Conservation (phyloP, 371 early-diverging fungal genomes). For the Mucor saturninus region DNA sequence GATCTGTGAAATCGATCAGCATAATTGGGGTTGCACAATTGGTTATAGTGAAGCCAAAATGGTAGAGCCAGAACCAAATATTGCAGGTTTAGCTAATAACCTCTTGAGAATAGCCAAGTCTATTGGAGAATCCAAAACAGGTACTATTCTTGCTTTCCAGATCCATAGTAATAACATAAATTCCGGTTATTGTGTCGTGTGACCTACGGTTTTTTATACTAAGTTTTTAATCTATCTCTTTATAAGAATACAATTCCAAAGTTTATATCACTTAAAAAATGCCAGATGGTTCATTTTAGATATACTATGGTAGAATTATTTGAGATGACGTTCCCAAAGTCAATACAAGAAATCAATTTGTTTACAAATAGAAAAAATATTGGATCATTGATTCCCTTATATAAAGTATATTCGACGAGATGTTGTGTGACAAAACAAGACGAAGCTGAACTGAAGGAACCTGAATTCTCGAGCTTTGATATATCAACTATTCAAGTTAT, state of each 20-base stretch:
- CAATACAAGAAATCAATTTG: constrained; percentile 19
- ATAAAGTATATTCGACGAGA: constrained; percentile 20
- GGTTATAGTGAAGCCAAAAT: constrained; percentile 13
- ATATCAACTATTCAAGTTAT: constrained; percentile 18
- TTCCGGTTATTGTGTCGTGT: constrained; percentile 8
- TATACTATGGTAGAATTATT: constrained; percentile 13
- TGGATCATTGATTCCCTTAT: constrained; percentile 18
- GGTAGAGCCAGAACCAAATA: constrained; percentile 24
- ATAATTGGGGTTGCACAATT: constrained; percentile 21
- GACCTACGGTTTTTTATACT: constrained; percentile 8
- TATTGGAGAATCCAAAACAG: neutral
- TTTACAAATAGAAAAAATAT: constrained; percentile 21
- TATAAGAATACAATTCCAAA: constrained; percentile 17
- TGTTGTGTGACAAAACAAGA: constrained; percentile 14
- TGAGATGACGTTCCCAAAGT: constrained; percentile 17
- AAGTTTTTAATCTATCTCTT: constrained; percentile 12
- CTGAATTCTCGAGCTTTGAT: constrained; percentile 6
- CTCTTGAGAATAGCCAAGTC: constrained; percentile 1
- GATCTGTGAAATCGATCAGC: constrained; percentile 29
- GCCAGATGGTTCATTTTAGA: constrained; percentile 17
- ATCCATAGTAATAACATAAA: constrained; percentile 21
- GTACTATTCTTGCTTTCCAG: constrained; percentile 18
- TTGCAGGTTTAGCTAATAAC: constrained; percentile 18
- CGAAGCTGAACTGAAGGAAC: constrained; percentile 10
- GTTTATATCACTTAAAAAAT: constrained; percentile 22